Conservation (phyloP, 2,329 filamentous ascomycete genomes). For the Metarhizium sp. region DNA sequence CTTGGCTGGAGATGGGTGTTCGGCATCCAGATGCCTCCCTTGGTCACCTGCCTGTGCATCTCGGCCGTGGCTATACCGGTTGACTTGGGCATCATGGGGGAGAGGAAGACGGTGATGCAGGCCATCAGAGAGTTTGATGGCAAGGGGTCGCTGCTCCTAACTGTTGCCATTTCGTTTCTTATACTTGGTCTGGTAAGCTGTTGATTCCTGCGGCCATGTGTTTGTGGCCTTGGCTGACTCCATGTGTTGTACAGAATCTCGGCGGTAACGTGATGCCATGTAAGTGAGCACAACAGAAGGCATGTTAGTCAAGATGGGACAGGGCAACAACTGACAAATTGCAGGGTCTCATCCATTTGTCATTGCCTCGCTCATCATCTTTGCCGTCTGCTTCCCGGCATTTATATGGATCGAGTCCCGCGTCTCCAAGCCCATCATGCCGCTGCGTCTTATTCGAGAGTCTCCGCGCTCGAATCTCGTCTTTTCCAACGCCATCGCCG, state of each 20-base stretch:
- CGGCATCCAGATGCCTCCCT: constrained; percentile 46
- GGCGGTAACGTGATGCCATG: constrained; percentile 56
- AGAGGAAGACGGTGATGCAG: constrained; percentile 32
- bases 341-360: constrained; percentile 50
- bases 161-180: constrained; percentile 43
- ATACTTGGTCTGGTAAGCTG: constrained; percentile 46
- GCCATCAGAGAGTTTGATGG: constrained; percentile 49
- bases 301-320: no score
- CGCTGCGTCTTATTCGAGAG: constrained; percentile 39
- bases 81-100: constrained; percentile 40
- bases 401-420: constrained; percentile 44
- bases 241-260: constrained; percentile 34
- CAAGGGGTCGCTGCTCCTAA: constrained; percentile 43
- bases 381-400: constrained; percentile 35
- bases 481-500: constrained; percentile 42
- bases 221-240: not conserved
- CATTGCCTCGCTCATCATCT: constrained; percentile 39
- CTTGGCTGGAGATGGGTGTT: constrained; percentile 70
- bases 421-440: constrained; percentile 49
- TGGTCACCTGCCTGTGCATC: constrained; percentile 37
- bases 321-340: not conserved
- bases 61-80: constrained; percentile 38
- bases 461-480: constrained; percentile 49
- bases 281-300: constrained; percentile 18
- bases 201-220: not conserved